These are phyloP conservation scores for Pyrenophora seminiperda DNA, from an alignment of 2,329 filamentous ascomycete species.

Conservation along the genomic window DNA sequence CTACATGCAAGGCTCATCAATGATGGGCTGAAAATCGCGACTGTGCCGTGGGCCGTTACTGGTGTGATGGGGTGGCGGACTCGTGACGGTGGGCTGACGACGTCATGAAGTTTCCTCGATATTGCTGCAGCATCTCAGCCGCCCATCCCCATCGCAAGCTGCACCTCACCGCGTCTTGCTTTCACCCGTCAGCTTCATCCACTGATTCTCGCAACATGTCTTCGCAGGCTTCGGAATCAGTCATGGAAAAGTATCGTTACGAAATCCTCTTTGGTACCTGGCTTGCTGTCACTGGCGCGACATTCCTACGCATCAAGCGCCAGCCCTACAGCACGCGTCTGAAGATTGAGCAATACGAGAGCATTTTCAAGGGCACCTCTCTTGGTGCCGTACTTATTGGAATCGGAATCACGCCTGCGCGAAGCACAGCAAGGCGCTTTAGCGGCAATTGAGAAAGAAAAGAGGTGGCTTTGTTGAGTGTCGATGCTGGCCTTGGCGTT, in stretches of 20 bases:
- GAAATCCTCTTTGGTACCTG: constrained; percentile 36
- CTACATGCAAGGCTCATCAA: no score
- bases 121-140: background rate
- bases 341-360: constrained; percentile 47
- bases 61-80: constrained; percentile 13
- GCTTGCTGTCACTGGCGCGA: constrained; percentile 38
- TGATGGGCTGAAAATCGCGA: constrained; percentile 1
- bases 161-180: background rate
- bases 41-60: background rate
- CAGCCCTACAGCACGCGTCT: constrained; percentile 43
- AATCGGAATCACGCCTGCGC: constrained; percentile 31
- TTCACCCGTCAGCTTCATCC: background rate
- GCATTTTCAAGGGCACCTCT: constrained; percentile 46
- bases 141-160: background rate
- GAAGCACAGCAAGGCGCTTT: constrained; percentile 25
- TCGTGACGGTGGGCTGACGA: constrained; percentile 15
- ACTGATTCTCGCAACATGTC: constrained; percentile 17
- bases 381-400: constrained; percentile 34
- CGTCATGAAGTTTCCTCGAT: constrained; percentile 11
- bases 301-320: constrained; percentile 42
- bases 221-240: constrained; percentile 18
- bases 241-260: constrained; percentile 38
- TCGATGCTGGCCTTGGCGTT: constrained; percentile 12
- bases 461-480: background rate
- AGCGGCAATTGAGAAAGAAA: constrained; percentile 11